Conservation (phyloP, 176 grass and related monocot species). For the Elymus sibiricus region DNA sequence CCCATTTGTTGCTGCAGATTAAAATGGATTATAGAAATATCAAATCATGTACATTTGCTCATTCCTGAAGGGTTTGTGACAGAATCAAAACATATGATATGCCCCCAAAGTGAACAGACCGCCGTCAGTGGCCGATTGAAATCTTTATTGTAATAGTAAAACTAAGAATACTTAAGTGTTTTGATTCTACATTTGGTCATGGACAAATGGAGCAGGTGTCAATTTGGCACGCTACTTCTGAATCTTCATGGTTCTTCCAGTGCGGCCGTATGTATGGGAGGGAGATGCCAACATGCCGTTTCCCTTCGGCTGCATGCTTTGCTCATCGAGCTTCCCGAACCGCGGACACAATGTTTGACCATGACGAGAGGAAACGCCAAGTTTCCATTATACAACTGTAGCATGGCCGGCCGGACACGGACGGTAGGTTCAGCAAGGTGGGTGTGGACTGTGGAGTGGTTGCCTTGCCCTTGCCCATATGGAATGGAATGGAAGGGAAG, state of each 20-base stretch:
- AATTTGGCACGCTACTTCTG: background rate
- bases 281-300: background rate
- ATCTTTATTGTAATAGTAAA: background rate
- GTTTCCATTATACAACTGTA: background rate
- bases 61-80: background rate
- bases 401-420: background rate
- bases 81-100: background rate
- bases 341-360: constrained; percentile 32
- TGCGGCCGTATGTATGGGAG: background rate
- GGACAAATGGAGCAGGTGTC: background rate
- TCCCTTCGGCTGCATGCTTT: background rate
- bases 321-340: background rate
- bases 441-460: constrained; percentile 11
- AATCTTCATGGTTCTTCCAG: constrained; percentile 1
- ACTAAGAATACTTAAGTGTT: too few relatives aligned
- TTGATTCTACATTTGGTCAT: background rate
- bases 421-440: background rate
- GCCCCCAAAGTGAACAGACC: background rate
- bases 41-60: background rate
- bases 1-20: too few relatives aligned
- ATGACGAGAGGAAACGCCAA: background rate
- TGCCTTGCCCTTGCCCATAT: constrained; percentile 15
- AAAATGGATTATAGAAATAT: background rate
- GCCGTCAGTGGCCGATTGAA: background rate
- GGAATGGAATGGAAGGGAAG: background rate